Percentiles rank a stretch among this genome's conserved stretches.
phyloP scores from a whole-genome alignment of 2,329 filamentous ascomycete genomes.

The Neophaeococcomyces aloes region DNA sequence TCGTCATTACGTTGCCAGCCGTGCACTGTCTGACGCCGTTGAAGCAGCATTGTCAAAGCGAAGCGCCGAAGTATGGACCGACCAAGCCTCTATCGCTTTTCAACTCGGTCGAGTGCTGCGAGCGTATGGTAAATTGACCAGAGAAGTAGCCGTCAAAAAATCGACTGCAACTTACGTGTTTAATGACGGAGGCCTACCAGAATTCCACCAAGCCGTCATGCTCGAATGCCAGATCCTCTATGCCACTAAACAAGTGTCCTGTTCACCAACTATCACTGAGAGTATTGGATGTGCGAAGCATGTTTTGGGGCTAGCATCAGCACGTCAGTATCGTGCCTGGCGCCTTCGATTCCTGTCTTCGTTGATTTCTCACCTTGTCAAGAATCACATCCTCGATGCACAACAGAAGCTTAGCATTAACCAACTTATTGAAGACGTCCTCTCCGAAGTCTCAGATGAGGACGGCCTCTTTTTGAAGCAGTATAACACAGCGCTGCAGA shows the following conservation, averaged over 20 bases:
- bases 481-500: slow-evolving; percentile 10
- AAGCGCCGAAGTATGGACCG: slow-evolving; percentile 24
- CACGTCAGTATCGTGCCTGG: slow-evolving; percentile 2
- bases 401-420: background rate
- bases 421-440: background rate
- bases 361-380: background rate
- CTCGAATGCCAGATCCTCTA: slow-evolving; percentile 15
- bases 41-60: slow-evolving; percentile 23
- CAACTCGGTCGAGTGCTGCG: slow-evolving; percentile 28
- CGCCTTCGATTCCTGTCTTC: slow-evolving; percentile 3
- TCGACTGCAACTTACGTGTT: slow-evolving; percentile 8
- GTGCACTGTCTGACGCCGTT: slow-evolving; percentile 26
- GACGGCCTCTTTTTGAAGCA: slow-evolving; percentile 10
- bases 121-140: background rate
- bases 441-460: background rate
- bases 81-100: slow-evolving; percentile 28
- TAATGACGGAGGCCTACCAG: slow-evolving; percentile 11
- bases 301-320: background rate
- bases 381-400: background rate
- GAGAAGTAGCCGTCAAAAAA: background rate
- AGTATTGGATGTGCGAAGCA: slow-evolving; percentile 3
- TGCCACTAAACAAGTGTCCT: background rate
- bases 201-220: slow-evolving; percentile 16
- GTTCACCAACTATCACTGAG: background rate
- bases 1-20: slow-evolving; percentile 30